Base-by-base conservation (phyloP, 1,139 yeast genomes). In the Fermentozyma sake region DNA sequence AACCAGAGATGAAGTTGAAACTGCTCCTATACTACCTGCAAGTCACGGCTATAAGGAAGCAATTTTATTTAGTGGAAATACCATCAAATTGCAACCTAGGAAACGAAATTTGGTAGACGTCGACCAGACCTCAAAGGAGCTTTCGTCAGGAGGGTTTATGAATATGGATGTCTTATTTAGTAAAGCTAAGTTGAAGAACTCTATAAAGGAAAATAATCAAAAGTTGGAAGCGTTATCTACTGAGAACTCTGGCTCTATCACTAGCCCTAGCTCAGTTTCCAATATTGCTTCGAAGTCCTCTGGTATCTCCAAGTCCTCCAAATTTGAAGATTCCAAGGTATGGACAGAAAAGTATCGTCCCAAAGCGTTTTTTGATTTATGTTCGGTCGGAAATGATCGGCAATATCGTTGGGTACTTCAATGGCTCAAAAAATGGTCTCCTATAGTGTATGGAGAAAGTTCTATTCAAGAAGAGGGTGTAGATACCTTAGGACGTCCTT, bases 281-380 rank as follows among this genome's bases (percentile, higher is more conserved):
- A 16, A 7, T 16, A 16, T 9, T 16, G 18, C 18, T 7, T 9
- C 8, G 18, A 18, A 12, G 16, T 8, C 18, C 16, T 7, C 22
- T 10, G 14, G 20, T 7, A 6, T 20, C 12, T 6, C 25, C 14
- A 17, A 15, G n/a, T 12, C 27, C 4, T 10, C 26, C 7, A 11
- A 26, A n/a, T 4, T 5, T 6, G 13, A 14, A 5, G 14, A 23
- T 10, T 19, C 30, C 4, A 43, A 45, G 21, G 49, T 79, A 6
- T 79, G 85, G 85, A 74, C 86, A 0, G 97, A 91, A 45, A 86
- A 85, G 53, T 89, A 89, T 67, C 64, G 91, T 27, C 96, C 98
- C 0, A 58, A 54, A 14, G 61, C 59, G 23, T 89, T 84, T 57
- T 46, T 86, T 12, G 59, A 62, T 29, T 45, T 67, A 24, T 46